Conservation (phyloP, 2,329 filamentous ascomycete genomes). For the Colletotrichum agaves region DNA sequence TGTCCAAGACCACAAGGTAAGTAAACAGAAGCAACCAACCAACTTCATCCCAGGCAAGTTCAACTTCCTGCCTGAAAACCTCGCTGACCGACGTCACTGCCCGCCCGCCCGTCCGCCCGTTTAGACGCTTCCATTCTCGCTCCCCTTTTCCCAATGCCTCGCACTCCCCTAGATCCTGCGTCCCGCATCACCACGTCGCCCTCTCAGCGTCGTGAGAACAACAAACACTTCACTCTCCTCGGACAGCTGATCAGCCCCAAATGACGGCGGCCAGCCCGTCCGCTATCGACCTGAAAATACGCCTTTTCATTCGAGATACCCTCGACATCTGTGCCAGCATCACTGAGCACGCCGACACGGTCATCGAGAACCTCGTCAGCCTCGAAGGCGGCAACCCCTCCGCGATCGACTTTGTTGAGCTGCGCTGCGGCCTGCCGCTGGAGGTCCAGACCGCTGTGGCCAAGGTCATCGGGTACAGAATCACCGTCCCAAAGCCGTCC, state of each 20-base stretch:
- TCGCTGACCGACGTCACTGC: no score
- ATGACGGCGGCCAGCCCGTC: background rate
- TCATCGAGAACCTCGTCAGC: background rate
- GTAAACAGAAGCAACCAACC: no score
- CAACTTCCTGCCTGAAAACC: no score
- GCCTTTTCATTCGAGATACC: background rate
- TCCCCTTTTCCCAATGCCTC: no score
- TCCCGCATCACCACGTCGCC: background rate
- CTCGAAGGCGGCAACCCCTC: background rate
- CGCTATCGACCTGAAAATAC: background rate
- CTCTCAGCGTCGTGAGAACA: background rate
- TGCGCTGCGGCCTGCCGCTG: background rate
- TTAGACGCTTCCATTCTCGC: no score
- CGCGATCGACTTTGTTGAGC: background rate
- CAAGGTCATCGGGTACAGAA: background rate
- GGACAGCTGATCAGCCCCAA: background rate
- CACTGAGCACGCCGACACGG: background rate
- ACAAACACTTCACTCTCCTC: background rate
- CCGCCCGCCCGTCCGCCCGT: no score
- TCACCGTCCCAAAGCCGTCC: background rate
- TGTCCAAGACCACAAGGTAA: no score
- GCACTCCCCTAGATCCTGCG: background rate
- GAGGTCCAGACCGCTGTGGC: background rate
- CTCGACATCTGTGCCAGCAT: background rate
- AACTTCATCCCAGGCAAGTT: no score